Evolutionary conservation across 441 rosid species (phyloP).

Genomic region (Daphne laureola): DNA sequence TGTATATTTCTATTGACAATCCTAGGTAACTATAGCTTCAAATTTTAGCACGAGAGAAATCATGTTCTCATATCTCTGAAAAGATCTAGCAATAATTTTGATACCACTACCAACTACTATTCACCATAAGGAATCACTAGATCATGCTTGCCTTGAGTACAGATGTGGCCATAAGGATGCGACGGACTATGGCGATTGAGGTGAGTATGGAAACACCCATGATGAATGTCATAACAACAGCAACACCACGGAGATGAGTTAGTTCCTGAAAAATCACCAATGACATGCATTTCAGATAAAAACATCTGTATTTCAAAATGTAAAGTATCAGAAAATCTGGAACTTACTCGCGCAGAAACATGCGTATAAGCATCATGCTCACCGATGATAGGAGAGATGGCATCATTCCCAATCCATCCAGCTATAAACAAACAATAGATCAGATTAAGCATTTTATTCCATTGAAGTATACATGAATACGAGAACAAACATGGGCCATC

Average conservation of each 20-base stretch:
- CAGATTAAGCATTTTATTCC: conserved; percentile 12
- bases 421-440: conserved; percentile 27
- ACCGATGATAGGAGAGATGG: conserved; percentile 63
- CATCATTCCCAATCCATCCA: conserved; percentile 74
- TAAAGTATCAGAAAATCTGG: too few relatives aligned
- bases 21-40: too few relatives aligned
- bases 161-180: conserved; percentile 95
- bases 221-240: conserved; percentile 73
- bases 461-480: conserved; percentile 6
- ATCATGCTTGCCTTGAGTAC: conserved; percentile 72
- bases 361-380: conserved; percentile 48
- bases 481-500: not conserved
- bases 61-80: too few relatives aligned
- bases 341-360: conserved; percentile 48
- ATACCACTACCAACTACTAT: not conserved
- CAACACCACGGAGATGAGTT: conserved; percentile 60
- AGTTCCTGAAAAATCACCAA: conserved; percentile 54
- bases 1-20: too few relatives aligned
- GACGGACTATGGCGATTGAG: conserved; percentile 82
- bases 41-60: too few relatives aligned
- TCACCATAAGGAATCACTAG: not conserved
- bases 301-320: not conserved
- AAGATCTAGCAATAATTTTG: too few relatives aligned
- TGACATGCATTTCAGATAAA: conserved; percentile 5
- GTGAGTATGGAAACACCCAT: conserved; percentile 72